Conservation (phyloP, 371 early-diverging fungal genomes). For the Globomyces sp. region DNA sequence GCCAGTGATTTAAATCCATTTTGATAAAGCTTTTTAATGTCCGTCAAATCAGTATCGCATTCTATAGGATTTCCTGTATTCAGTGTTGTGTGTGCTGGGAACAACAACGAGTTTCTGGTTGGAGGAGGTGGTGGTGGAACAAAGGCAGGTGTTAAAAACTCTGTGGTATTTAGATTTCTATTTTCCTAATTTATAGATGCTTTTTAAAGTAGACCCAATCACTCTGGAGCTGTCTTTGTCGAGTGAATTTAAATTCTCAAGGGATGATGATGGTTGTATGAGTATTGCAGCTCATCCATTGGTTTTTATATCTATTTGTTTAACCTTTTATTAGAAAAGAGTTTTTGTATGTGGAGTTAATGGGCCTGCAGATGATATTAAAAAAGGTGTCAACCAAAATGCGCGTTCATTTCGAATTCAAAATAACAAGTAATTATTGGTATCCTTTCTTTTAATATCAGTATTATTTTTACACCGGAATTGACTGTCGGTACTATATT, state of each 20-base stretch:
- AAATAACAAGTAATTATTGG: conserved; percentile 6
- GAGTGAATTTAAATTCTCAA: conserved; percentile 27
- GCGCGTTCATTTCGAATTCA: conserved; percentile 9
- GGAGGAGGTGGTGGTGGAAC: conserved; percentile 31
- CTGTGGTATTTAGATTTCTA: conserved; percentile 20
- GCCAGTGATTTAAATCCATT: no score
- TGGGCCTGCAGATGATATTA: background rate
- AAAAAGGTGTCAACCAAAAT: conserved; percentile 5
- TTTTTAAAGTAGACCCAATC: conserved; percentile 11
- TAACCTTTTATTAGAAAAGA: background rate
- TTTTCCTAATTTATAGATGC: background rate
- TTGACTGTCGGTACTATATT: conserved; percentile 3
- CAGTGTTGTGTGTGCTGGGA: conserved; percentile 4
- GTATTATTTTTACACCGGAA: conserved; percentile 3
- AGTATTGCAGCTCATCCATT: conserved; percentile 42
- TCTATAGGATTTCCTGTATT: conserved; percentile 11
- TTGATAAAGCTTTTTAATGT: background rate
- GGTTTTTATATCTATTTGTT: no score
- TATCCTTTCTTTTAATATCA: background rate
- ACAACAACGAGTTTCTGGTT: conserved; percentile 22
- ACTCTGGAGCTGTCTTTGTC: conserved; percentile 11
- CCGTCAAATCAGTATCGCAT: background rate
- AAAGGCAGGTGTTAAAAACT: conserved; percentile 47
- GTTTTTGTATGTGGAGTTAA: conserved; percentile 11
- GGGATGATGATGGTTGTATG: conserved; percentile 48